Conservation (phyloP, 169 alveolate genomes). For the Plasmodium billcollinsi region DNA sequence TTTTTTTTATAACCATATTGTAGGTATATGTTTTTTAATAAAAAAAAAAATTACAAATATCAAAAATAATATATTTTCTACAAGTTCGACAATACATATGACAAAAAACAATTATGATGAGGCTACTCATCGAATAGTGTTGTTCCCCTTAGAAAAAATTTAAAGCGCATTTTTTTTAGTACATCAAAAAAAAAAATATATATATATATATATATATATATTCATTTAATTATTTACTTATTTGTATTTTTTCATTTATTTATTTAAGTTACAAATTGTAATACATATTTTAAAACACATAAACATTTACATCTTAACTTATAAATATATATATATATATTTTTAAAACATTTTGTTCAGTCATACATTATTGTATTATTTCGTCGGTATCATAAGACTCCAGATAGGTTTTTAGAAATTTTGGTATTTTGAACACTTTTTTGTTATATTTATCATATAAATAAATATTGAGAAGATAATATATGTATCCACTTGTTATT, state of each 20-base stretch:
- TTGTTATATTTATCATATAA: constrained; percentile 39
- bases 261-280: too few species aligned
- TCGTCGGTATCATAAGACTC: constrained; percentile 37
- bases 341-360: too few species aligned
- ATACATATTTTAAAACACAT: too few species aligned
- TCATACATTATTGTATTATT: constrained; percentile 5
- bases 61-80: constrained; percentile 17
- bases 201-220: not conserved
- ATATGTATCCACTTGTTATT: constrained; percentile 67
- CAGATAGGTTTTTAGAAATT: constrained; percentile 35
- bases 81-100: constrained; percentile 38
- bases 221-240: not conserved
- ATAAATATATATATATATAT: too few species aligned
- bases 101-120: constrained; percentile 17
- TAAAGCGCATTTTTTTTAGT: not conserved
- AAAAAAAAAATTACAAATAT: constrained; percentile 24
- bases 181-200: not conserved
- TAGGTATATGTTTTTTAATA: constrained; percentile 66
- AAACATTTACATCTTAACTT: too few species aligned
- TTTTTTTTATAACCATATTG: constrained; percentile 52
- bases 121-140: constrained; percentile 21
- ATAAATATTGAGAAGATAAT: constrained; percentile 55
- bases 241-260: not conserved
- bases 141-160: constrained; percentile 11
- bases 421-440: constrained; percentile 56